Evolutionary conservation across 2,329 filamentous ascomycete genomes (phyloP).

Genomic region (Hymenoscyphus repandus): DNA sequence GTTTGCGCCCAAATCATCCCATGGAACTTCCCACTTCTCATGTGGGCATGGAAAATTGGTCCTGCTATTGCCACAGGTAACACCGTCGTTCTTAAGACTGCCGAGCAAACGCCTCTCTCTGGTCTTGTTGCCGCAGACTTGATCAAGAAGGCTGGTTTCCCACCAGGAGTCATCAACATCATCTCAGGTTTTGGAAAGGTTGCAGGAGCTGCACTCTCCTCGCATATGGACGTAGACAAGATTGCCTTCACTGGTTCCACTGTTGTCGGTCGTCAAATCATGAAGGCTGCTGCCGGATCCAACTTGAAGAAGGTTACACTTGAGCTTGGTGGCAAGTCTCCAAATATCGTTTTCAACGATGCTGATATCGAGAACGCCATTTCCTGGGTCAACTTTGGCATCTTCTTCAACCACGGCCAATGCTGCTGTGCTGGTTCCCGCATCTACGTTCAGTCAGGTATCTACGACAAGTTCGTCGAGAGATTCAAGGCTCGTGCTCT

Average conservation of each 20-base stretch:
- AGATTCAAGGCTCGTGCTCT: constrained; percentile 59
- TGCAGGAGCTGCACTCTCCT: constrained; percentile 58
- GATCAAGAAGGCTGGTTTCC: constrained; percentile 60
- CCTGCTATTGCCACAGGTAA: constrained; percentile 56
- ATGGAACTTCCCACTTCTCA: constrained; percentile 66
- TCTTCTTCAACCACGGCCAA: constrained; percentile 40
- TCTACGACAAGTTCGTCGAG: constrained; percentile 66
- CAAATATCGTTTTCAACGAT: constrained; percentile 58
- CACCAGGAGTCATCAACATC: constrained; percentile 59
- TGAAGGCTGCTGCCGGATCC: constrained; percentile 58
- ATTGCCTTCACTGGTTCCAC: constrained; percentile 63
- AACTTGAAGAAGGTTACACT: constrained; percentile 62
- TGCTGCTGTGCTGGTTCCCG: constrained; percentile 56
- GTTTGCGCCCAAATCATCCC: constrained; percentile 70
- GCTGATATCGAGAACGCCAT: constrained; percentile 58
- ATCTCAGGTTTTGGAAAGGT: constrained; percentile 62
- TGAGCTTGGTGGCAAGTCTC: constrained; percentile 58
- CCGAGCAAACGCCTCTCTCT: constrained; percentile 57
- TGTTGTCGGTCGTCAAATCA: constrained; percentile 54
- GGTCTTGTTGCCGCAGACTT: constrained; percentile 48
- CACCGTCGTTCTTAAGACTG: constrained; percentile 54
- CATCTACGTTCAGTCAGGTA: constrained; percentile 63
- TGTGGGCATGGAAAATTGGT: constrained; percentile 63
- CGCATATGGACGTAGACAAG: constrained; percentile 63
- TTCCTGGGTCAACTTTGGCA: constrained; percentile 53